Conservation (phyloP, 2,329 filamentous ascomycete genomes). For the Endothia cerciana region DNA sequence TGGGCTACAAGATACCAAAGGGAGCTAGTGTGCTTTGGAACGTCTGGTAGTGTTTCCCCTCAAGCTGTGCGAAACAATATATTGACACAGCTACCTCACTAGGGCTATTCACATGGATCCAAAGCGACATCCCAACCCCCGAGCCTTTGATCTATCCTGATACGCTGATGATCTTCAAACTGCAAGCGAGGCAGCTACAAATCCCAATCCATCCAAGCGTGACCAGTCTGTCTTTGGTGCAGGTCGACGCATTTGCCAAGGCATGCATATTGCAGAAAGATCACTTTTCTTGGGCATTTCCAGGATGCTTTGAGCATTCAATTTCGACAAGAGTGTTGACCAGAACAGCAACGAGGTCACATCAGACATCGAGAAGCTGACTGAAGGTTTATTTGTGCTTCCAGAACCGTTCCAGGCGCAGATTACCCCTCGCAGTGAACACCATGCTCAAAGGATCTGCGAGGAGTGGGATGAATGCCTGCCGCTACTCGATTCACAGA, state of each 20-base stretch:
- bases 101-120: constrained; percentile 50
- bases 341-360: constrained; percentile 14
- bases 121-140: constrained; percentile 44
- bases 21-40: constrained; percentile 45
- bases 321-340: constrained; percentile 28
- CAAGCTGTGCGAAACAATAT: not conserved
- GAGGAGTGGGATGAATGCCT: constrained; percentile 25
- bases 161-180: constrained; percentile 37
- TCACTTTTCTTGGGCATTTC: constrained; percentile 52
- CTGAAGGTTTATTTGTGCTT: constrained; percentile 18
- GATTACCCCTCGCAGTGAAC: constrained; percentile 20
- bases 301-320: constrained; percentile 53
- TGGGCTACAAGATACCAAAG: constrained; percentile 51
- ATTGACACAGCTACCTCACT: not conserved
- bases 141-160: constrained; percentile 47
- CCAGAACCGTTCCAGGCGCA: constrained; percentile 21
- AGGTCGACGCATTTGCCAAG: constrained; percentile 61
- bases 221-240: constrained; percentile 60
- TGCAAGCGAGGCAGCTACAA: constrained; percentile 35
- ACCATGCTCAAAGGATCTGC: not conserved
- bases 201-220: constrained; percentile 41
- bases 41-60: constrained; percentile 31
- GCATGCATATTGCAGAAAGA: constrained; percentile 57
- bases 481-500: constrained; percentile 16
- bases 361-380: constrained; percentile 14